phyloP scores from a whole-genome alignment of 768 basidiomycete species.

The Mrakia hoshinonis region DNA sequence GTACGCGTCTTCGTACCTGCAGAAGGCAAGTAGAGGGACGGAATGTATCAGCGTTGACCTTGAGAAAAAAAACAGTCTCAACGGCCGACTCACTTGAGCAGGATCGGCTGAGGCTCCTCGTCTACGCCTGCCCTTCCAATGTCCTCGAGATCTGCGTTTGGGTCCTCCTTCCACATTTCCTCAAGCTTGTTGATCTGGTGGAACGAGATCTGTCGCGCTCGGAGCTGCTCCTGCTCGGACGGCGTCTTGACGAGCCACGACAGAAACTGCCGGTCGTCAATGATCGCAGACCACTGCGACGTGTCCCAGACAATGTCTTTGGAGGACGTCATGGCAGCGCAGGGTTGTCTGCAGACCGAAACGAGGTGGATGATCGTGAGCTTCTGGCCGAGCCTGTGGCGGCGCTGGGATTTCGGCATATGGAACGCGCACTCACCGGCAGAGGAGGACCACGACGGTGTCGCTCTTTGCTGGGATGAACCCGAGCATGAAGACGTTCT shows the following conservation, averaged over 20 bases:
- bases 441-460: slow-evolving; percentile 93
- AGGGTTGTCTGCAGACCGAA: slow-evolving; percentile 68
- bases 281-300: slow-evolving; percentile 92
- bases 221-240: slow-evolving; percentile 86
- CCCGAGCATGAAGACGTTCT: slow-evolving; percentile 98
- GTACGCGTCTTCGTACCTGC: slow-evolving; percentile 91
- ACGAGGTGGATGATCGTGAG: not conserved
- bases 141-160: slow-evolving; percentile 87
- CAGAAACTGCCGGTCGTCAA: slow-evolving; percentile 97
- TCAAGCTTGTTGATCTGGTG: slow-evolving; percentile 94
- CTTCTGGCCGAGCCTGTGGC: too few relatives aligned
- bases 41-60: not conserved
- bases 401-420: too few relatives aligned
- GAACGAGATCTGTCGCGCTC: slow-evolving; percentile 94
- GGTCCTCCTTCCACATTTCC: slow-evolving; percentile 95
- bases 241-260: slow-evolving; percentile 98
- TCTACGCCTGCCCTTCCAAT: slow-evolving; percentile 95
- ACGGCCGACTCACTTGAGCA: slow-evolving; percentile 49
- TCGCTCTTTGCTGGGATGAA: slow-evolving; percentile 99
- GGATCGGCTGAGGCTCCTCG: slow-evolving; percentile 88
- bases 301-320: slow-evolving; percentile 99
- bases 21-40: not conserved
- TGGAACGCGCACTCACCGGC: slow-evolving; percentile 59
- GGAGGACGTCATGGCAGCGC: slow-evolving; percentile 74
- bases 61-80: too few relatives aligned